A percentile compares a stretch with the other conserved stretches of the same genome.
Conservation (phyloP, 257 asterid genomes). For the Primulina huaijiensis region DNA sequence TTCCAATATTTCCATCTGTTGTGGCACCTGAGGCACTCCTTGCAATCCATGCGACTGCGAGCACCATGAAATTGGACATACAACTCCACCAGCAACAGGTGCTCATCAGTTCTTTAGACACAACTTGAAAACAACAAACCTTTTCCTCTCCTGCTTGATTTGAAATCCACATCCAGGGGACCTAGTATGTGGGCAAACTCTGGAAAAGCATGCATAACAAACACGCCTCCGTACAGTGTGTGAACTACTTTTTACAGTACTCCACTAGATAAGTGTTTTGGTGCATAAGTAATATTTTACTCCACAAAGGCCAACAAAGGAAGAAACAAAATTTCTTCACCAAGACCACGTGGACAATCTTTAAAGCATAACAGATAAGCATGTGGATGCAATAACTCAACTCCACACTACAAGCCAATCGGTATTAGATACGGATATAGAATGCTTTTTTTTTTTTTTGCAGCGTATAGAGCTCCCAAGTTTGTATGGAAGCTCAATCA, state of each 20-base stretch:
- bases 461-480: neutral
- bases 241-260: neutral
- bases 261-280: neutral
- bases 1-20: neutral
- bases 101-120: neutral
- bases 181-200: neutral
- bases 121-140: neutral
- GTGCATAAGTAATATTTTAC: neutral
- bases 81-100: neutral
- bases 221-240: neutral
- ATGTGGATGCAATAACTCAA: neutral
- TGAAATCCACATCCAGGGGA: neutral
- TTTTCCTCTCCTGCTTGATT: neutral
- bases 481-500: neutral
- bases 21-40: neutral
- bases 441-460: conserved; percentile 7
- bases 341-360: neutral
- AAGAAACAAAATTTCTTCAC: conserved; percentile 9
- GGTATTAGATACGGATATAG: neutral
- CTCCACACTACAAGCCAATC: neutral
- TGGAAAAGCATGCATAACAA: neutral
- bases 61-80: neutral
- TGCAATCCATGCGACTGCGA: neutral
- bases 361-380: neutral
- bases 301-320: neutral